Percentiles rank a stretch among this genome's conserved stretches.
phyloP scores from a whole-genome alignment of 768 basidiomycete species.

The Auriculariales sp. region DNA sequence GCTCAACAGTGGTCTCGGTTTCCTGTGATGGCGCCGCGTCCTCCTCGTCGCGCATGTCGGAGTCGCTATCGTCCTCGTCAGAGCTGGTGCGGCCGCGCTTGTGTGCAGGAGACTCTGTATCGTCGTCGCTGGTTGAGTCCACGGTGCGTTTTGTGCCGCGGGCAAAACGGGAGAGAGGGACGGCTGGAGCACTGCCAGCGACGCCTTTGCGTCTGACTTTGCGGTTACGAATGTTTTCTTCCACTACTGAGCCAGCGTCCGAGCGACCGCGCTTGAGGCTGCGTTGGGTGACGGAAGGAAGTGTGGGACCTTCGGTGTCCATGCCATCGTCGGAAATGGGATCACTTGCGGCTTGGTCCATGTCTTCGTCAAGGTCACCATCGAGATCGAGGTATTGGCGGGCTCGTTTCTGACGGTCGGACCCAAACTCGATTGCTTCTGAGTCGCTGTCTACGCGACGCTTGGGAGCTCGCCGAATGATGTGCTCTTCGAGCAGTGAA shows the following conservation, averaged over 20 bases:
- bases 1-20: conserved; percentile 19
- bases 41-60: neutral
- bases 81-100: neutral
- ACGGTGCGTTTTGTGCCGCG: neutral
- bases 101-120: neutral
- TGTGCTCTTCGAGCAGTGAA: neutral
- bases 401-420: conserved; percentile 19
- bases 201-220: neutral
- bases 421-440: conserved; percentile 18
- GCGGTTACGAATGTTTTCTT: conserved; percentile 15
- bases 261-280: conserved; percentile 59
- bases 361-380: conserved; percentile 32
- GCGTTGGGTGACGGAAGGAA: conserved; percentile 27
- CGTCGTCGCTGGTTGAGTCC: neutral
- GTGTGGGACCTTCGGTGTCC: conserved; percentile 28
- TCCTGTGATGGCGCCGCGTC: neutral
- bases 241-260: conserved; percentile 57
- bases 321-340: conserved; percentile 22
- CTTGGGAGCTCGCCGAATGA: neutral
- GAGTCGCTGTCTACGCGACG: neutral
- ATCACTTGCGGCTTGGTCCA: conserved; percentile 29
- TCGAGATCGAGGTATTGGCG: conserved; percentile 42
- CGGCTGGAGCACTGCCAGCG: neutral
- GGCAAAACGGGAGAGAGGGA: neutral
- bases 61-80: too few species aligned